Evolutionary conservation across 2,329 filamentous ascomycete species (phyloP), one percentile per base, ranked within the genome.

Genomic region (Calonectria pseudoreteaudii): DNA sequence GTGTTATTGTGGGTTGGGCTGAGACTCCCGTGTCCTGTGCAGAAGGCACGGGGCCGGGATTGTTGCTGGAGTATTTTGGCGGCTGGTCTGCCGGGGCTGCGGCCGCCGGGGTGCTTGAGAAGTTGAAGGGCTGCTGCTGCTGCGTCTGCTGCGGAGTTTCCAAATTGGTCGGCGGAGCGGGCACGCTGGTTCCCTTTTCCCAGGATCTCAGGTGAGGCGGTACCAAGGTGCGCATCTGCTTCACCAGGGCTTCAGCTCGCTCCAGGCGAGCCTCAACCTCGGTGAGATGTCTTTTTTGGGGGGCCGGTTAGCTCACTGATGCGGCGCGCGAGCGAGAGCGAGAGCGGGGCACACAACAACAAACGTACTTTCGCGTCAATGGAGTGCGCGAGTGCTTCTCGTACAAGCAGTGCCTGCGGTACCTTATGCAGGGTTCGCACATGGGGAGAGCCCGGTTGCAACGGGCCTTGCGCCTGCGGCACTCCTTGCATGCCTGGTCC

Each of bases 321-420:
- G 30, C 30, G 8, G 47, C 28, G 16, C n/a, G 50, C 47, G 52
- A 66, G 20, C 26, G 26, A 34, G 30, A 34, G 16, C n/a, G 50
- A 50, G 52, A 66, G 20, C 26, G 26, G 41, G 30, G 41, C 18
- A 20, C 49, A n/a, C n/a, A n/a, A n/a, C n/a, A n/a, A n/a, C n/a
- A n/a, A 6, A 70, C 83, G 52, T 84, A 85, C 82, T 85, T 88
- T 53, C 87, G 82, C 7, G 87, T 89, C 73, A 89, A 80, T 7
- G 87, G 87, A 16, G 87, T 89, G 56, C 85, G 83, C n/a, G 83
- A 83, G 66, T 87, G 85, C 74, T 86, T 87, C 76, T 89, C 87
- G 70, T 89, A 89, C 9, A 88, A 80, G 73, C 87, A 89, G 73
- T 87, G 85, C 18, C 87, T 81, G 52, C 85, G 82, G 75, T 87